These are phyloP conservation scores for Fraxinus nigra DNA, from an alignment of 305 asterid genomes.

Conservation along the genomic window DNA sequence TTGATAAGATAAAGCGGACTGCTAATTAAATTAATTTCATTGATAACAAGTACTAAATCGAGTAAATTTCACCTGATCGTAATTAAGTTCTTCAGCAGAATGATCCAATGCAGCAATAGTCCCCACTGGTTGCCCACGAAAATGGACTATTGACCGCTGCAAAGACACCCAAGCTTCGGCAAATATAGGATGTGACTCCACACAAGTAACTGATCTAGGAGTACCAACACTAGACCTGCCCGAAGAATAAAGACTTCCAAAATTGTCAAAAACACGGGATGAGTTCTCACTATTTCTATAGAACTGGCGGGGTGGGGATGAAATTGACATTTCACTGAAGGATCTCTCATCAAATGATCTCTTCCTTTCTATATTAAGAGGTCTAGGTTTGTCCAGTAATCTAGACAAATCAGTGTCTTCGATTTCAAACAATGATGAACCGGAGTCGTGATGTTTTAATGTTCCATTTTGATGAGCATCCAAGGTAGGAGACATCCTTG, in stretches of 20 bases:
- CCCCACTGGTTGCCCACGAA: slow-evolving; percentile 84
- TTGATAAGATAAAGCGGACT: background rate
- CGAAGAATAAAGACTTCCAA: slow-evolving; percentile 54
- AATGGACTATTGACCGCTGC: slow-evolving; percentile 72
- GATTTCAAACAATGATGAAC: slow-evolving; percentile 63
- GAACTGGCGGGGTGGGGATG: slow-evolving; percentile 61
- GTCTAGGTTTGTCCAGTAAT: slow-evolving; percentile 59
- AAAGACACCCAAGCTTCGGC: slow-evolving; percentile 89
- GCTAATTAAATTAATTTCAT: background rate
- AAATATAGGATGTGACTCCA: slow-evolving; percentile 72
- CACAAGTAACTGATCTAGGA: slow-evolving; percentile 60
- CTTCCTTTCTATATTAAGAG: slow-evolving; percentile 65
- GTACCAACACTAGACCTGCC: slow-evolving; percentile 65
- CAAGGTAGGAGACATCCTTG: slow-evolving; percentile 47
- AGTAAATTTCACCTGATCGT: slow-evolving; percentile 67
- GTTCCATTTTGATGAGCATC: slow-evolving; percentile 51
- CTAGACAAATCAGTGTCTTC: slow-evolving; percentile 63
- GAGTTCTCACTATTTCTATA: slow-evolving; percentile 55
- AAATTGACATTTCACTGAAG: slow-evolving; percentile 67
- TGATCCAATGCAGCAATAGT: slow-evolving; percentile 92
- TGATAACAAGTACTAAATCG: background rate
- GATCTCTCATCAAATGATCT: slow-evolving; percentile 93
- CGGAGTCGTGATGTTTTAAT: slow-evolving; percentile 41
- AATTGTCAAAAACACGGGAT: slow-evolving; percentile 59
- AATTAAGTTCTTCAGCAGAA: slow-evolving; percentile 76